Evolutionary conservation across 345 rosid species (phyloP).

Genomic region (Populus nigra): DNA sequence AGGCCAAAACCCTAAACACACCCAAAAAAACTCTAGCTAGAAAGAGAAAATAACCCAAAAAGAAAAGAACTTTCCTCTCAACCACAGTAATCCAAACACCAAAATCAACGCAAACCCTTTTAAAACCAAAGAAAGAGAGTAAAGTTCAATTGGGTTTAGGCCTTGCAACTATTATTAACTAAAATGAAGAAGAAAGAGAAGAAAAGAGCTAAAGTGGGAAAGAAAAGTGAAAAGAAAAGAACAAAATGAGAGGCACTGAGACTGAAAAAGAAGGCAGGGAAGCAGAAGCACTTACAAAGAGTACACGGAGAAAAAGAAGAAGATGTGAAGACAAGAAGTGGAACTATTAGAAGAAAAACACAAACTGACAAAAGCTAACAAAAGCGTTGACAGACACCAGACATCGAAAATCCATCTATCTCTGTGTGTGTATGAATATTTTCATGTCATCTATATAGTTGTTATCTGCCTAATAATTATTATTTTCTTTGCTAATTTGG

Average conservation of each 20-base stretch:
- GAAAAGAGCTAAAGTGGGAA: not conserved
- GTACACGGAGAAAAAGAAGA: not conserved
- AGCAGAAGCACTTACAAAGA: not conserved
- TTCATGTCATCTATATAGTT: not conserved
- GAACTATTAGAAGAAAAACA: not conserved
- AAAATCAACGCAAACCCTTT: not conserved
- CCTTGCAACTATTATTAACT: not conserved
- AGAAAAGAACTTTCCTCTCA: not conserved
- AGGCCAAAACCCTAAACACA: constrained; percentile 15
- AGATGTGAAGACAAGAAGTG: not conserved
- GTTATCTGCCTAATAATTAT: not conserved
- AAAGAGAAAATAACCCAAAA: not conserved
- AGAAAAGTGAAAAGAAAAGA: not conserved
- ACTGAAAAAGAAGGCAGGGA: not conserved
- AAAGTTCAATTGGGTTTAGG: not conserved
- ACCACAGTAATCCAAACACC: not conserved
- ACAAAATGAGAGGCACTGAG: not conserved
- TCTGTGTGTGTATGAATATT: not conserved
- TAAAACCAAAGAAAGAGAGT: not conserved
- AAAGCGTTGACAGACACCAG: not conserved
- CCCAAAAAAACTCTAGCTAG: not conserved
- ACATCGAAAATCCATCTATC: not conserved
- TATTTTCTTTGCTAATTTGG: not conserved
- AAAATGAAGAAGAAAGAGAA: not conserved
- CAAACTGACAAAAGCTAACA: not conserved